Conservation (phyloP, 768 basidiomycete species). For the Psilocybe tampanensis region DNA sequence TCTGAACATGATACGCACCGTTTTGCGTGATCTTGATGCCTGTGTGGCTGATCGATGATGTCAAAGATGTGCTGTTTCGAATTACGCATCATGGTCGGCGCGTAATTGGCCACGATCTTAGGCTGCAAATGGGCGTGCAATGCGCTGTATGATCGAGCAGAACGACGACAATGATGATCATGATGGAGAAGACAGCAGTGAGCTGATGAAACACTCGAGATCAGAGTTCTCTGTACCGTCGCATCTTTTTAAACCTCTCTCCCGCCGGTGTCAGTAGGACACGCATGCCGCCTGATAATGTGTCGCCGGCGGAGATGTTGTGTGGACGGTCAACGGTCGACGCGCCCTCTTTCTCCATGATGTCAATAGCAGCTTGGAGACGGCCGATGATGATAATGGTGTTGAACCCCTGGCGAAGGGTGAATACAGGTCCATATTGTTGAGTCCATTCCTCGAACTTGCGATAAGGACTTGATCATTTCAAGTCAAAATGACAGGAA, state of each 20-base stretch:
- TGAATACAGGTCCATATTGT: conserved; percentile 63
- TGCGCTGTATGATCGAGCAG: conserved; percentile 37
- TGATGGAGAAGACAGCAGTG: background rate
- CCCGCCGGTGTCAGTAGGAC: conserved; percentile 58
- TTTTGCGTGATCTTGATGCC: conserved; percentile 59
- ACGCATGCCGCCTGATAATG: conserved; percentile 59
- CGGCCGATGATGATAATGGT: conserved; percentile 50
- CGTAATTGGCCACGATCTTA: conserved; percentile 50
- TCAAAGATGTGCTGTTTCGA: conserved; percentile 48
- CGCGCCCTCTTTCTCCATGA: conserved; percentile 70
- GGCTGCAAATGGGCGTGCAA: conserved; percentile 62
- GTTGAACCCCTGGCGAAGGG: conserved; percentile 50
- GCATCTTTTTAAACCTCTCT: conserved; percentile 62
- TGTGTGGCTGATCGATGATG: conserved; percentile 40
- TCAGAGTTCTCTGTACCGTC: conserved; percentile 40
- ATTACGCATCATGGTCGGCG: conserved; percentile 47
- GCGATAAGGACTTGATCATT: conserved; percentile 46
- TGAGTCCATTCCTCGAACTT: conserved; percentile 62
- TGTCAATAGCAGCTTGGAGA: conserved; percentile 59
- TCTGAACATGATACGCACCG: conserved; percentile 26
- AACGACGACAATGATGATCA: background rate
- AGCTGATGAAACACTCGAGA: background rate
- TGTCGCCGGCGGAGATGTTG: conserved; percentile 60
- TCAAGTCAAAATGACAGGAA: background rate
- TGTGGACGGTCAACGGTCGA: conserved; percentile 55